Evolutionary conservation across 495 filamentous ascomycete genomes (phyloP), one percentile per base, ranked within the genome.

Genomic region (Aspergillus taichungensis): DNA sequence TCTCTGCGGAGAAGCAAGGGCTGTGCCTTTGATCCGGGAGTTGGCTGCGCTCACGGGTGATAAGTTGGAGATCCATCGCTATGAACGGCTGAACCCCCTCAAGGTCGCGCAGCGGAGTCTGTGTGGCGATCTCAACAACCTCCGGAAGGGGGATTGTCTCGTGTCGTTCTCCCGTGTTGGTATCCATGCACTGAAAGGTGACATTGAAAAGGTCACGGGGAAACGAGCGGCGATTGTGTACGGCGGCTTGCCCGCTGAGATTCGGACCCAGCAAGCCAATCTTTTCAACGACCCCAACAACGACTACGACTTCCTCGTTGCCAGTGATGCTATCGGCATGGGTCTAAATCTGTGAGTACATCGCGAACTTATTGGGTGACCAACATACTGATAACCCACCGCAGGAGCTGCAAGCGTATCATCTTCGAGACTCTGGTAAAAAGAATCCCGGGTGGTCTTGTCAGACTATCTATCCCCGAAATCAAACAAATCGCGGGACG

Each of bases 301-400:
- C 62, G 90, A 94, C 32, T 99, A 95, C 60, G 89, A 99, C 53
- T 89, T 83, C 50, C 71, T 99, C 5, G 87, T 91, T 24, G 92
- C 92, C 11, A 95, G 88, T 53, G 92, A 99, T 61, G 92, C 92
- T 14, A 88, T 99, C 51, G 92, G 92, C 14, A 99, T 99, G 92
- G 92, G 92, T 1, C 66, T 99, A 29, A 99, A 99, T 62, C 58
- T 99, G 68, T 85, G 58, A 69, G 72, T 70, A 27, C 44, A 28
- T 7, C 27, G 6, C 13, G 1, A 11, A 13, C 53, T 12, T 37
- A 35, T 49, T 14, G 30, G 32, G 13, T 24, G 18, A 28, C 9
- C 8, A 12, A 28, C 10, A 24, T 11, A 33, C 32, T 36, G 36
- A 48, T 54, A 32, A 48, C 34, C 6, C 9, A 35, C 7, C 34